phyloP scores from a whole-genome alignment of 2,329 filamentous ascomycete genomes.

The Davidsoniella eucalypti region DNA sequence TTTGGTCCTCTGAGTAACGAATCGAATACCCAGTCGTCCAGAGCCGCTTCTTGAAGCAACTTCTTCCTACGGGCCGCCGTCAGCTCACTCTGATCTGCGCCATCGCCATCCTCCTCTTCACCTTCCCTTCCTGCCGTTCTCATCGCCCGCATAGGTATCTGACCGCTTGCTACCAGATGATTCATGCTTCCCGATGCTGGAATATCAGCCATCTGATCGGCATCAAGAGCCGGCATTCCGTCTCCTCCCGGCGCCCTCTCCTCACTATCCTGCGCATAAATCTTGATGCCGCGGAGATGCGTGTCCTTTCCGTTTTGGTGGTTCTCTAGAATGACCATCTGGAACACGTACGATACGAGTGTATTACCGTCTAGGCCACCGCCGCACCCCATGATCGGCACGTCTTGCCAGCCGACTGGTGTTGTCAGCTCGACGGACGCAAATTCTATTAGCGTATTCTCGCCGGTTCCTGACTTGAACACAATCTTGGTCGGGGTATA shows the following conservation, averaged over 20 bases:
- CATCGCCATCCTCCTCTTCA: background rate
- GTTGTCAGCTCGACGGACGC: constrained; percentile 60
- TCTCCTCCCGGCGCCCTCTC: constrained; percentile 9
- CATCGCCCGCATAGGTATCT: no score
- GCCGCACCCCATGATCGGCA: constrained; percentile 42
- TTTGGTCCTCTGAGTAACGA: constrained; percentile 1
- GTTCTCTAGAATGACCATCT: constrained; percentile 84
- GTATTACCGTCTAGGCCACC: constrained; percentile 51
- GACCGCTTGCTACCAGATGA: background rate
- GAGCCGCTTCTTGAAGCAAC: constrained; percentile 1
- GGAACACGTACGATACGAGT: constrained; percentile 74
- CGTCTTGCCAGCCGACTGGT: constrained; percentile 81
- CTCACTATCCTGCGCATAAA: constrained; percentile 48
- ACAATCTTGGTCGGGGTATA: constrained; percentile 91
- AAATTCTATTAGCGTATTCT: constrained; percentile 84
- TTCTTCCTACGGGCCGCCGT: background rate
- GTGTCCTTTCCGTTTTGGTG: constrained; percentile 99
- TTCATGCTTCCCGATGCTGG: background rate
- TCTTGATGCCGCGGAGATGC: constrained; percentile 84
- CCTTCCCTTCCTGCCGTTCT: background rate
- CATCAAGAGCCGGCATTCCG: constrained; percentile 6
- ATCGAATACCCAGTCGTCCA: constrained; percentile 9
- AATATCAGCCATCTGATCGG: constrained; percentile 1
- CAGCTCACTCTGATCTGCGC: no score
- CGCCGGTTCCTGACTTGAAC: constrained; percentile 76